Conservation (phyloP, 768 basidiomycete genomes). For the Pisolithus sp. region DNA sequence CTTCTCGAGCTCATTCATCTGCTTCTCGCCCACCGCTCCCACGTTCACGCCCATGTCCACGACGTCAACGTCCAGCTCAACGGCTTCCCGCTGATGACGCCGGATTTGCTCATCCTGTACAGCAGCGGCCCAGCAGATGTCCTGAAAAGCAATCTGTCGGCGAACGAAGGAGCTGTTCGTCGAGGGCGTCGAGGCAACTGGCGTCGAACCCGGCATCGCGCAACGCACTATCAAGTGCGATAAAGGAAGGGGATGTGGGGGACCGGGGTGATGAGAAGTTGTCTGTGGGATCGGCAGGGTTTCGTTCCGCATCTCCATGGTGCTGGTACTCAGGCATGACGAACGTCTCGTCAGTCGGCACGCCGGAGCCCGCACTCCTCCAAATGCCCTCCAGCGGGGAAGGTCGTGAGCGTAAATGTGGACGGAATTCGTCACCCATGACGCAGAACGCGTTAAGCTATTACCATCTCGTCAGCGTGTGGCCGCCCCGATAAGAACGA, state of each 20-base stretch:
- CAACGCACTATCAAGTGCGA: constrained; percentile 16
- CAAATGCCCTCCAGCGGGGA: background rate
- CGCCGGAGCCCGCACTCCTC: background rate
- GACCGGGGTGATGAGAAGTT: background rate
- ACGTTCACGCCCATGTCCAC: background rate
- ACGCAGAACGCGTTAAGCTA: constrained; percentile 21
- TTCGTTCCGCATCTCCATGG: background rate
- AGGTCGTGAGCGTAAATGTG: constrained; percentile 10
- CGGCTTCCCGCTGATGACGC: constrained; percentile 8
- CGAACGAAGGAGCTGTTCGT: constrained; percentile 34
- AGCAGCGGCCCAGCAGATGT: constrained; percentile 34
- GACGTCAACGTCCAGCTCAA: background rate
- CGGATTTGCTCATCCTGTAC: constrained; percentile 26
- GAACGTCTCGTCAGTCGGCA: background rate
- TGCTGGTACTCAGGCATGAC: background rate
- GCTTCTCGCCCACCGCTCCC: background rate
- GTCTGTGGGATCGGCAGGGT: background rate
- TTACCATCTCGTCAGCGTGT: constrained; percentile 1
- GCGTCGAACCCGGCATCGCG: constrained; percentile 31
- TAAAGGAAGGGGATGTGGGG: constrained; percentile 7
- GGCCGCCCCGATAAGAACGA: background rate
- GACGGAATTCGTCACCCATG: constrained; percentile 8
- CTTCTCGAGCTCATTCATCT: background rate
- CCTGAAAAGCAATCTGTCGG: constrained; percentile 35
- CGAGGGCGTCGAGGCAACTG: constrained; percentile 31